Evolutionary conservation across 768 basidiomycete species (phyloP).

Genomic region (Neoboletus subvelutipes): DNA sequence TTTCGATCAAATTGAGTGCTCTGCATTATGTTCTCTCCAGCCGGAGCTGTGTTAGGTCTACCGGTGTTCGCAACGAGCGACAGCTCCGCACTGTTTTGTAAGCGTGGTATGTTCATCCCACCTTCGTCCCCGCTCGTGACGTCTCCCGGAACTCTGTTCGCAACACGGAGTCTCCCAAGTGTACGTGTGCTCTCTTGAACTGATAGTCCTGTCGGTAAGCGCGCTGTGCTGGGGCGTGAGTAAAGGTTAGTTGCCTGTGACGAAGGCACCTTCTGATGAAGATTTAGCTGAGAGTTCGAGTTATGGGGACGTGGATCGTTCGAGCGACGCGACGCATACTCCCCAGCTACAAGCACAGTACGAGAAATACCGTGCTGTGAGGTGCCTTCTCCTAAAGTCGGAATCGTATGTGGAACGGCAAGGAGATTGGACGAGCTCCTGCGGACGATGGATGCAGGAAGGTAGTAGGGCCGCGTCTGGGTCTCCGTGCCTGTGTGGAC

Average conservation of each 20-base stretch:
- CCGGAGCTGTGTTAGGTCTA: background rate
- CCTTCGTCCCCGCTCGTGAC: constrained; percentile 36
- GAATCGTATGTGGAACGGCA: constrained; percentile 16
- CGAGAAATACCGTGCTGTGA: constrained; percentile 5
- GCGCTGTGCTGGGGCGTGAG: constrained; percentile 16
- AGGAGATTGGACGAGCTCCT: constrained; percentile 20
- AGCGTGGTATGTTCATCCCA: constrained; percentile 13
- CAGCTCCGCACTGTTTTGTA: background rate
- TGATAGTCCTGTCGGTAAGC: constrained; percentile 16
- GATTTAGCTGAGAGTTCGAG: background rate
- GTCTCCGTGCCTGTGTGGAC: constrained; percentile 4
- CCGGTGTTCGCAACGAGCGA: background rate
- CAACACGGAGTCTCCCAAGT: constrained; percentile 47
- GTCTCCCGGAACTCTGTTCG: constrained; percentile 51
- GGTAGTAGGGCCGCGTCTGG: constrained; percentile 23
- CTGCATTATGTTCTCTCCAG: background rate
- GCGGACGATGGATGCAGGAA: constrained; percentile 25
- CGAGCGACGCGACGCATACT: background rate
- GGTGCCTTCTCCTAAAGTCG: background rate
- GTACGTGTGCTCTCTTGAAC: constrained; percentile 35
- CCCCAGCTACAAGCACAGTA: background rate
- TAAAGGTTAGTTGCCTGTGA: constrained; percentile 1
- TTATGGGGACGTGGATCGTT: constrained; percentile 6
- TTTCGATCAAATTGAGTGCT: background rate
- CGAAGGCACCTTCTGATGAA: background rate